Evolutionary conservation across 2,329 filamentous ascomycete species (phyloP), one percentile per base, ranked within the genome.

Genomic region (Massarina eburnea): DNA sequence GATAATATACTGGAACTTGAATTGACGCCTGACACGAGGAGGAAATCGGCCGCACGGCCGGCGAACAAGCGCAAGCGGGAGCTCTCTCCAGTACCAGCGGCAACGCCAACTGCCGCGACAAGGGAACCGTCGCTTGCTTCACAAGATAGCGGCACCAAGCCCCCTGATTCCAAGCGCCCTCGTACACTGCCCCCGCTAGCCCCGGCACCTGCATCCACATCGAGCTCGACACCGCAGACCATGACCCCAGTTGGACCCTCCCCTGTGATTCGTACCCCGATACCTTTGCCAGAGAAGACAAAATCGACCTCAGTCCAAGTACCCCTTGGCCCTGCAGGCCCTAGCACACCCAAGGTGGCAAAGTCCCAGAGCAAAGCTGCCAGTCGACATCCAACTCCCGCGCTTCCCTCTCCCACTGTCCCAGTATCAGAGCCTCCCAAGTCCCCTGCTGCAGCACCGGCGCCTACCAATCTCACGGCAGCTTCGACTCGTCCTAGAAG

Each of bases 11-110:
- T 67, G 45, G 66, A 68, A 45, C 26, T 56, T 70, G 36, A 60
- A 35, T 60, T 72, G 41, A 33, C 54, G 56, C 9, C 34, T 44
- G 9, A 51, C 55, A 18, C 58, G 40, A 59, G 51, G 48, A 63
- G 51, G 47, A 60, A 51, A 39, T 54, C 56, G 18, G 21, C 54
- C 10, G 41, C 57, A 1, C 66, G 58, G n/a, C 33, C 61, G 2
- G 50, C 61, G 8, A 74, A 68, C 54, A 84, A 84, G 65, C 75
- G 81, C 41, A 84, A 83, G 58, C 71, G 77, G 32, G 80, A 83
- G 39, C 68, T 75, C 22, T 71, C 71, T 17, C 71, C 71, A 2
- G 61, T 65, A n/a, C 45, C 46, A 15, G 27, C 53, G 1, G 46
- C 49, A 4, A 21, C 19, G 21, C 20, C 35, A 10, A 5, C 35